A percentile compares a stretch with the other conserved stretches of the same genome.
Evolutionary conservation across 495 filamentous ascomycete genomes (phyloP).

Genomic region (Niebla homalea): DNA sequence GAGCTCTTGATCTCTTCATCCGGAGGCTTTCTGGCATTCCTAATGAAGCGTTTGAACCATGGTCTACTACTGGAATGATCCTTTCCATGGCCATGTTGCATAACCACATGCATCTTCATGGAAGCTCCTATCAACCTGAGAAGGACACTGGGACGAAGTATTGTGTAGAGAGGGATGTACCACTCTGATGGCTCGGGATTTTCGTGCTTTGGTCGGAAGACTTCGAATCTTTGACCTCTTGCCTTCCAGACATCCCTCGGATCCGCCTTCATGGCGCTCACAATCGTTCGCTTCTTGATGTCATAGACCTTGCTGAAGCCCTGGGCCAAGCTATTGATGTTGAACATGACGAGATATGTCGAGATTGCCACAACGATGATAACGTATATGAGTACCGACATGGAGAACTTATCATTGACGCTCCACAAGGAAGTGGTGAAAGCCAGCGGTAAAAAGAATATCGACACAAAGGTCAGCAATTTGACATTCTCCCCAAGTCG

Average conservation of each 20-base stretch:
- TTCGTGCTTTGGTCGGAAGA: constrained; percentile 17
- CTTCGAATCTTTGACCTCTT: constrained; percentile 17
- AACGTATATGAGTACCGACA: constrained; percentile 12
- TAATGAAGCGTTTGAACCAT: background rate
- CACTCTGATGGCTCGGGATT: constrained; percentile 18
- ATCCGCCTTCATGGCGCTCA: constrained; percentile 17
- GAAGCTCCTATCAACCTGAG: constrained; percentile 1
- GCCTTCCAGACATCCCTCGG: constrained; percentile 10
- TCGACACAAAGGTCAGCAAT: constrained; percentile 33
- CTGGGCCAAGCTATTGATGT: constrained; percentile 17
- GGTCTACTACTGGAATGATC: background rate
- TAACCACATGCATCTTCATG: background rate
- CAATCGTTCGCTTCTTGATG: constrained; percentile 12
- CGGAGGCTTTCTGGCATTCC: background rate
- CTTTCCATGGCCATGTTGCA: background rate
- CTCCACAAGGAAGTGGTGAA: constrained; percentile 29
- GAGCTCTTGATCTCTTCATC: background rate
- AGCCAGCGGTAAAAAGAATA: constrained; percentile 35
- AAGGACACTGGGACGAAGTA: constrained; percentile 10
- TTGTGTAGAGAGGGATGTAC: constrained; percentile 16
- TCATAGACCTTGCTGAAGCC: constrained; percentile 12
- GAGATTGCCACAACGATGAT: constrained; percentile 15
- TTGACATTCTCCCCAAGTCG: constrained; percentile 32
- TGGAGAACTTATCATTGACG: constrained; percentile 18
- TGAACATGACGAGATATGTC: constrained; percentile 17